These are phyloP conservation scores for Xylariaceae sp. DNA, from an alignment of 2,329 filamentous ascomycete genomes.

Conservation along the genomic window DNA sequence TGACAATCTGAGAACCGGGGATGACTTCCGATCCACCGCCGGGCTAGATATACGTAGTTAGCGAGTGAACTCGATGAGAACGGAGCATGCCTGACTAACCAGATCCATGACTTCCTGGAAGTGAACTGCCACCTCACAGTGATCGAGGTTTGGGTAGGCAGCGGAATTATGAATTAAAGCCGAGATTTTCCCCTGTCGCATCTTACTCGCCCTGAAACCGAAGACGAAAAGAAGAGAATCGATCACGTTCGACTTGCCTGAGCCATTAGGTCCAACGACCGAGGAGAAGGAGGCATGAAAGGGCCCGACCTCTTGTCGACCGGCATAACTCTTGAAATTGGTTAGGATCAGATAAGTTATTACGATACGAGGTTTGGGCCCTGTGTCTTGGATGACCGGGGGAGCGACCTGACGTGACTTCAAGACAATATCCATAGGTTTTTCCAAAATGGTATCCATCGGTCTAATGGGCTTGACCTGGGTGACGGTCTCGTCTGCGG, in stretches of 20 bases:
- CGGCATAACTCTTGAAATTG: conserved; percentile 99
- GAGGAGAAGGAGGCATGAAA: conserved; percentile 98
- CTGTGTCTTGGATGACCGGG: conserved; percentile 71
- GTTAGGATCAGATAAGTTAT: conserved; percentile 89
- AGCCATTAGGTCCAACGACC: conserved; percentile 96
- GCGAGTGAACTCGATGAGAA: background rate
- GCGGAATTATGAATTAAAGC: conserved; percentile 97
- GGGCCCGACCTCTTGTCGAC: conserved; percentile 90
- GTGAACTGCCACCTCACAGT: conserved; percentile 94
- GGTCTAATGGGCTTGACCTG: conserved; percentile 72
- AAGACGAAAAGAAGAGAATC: conserved; percentile 99
- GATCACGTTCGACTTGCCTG: conserved; percentile 98
- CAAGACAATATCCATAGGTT: conserved; percentile 90
- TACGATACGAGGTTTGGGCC: conserved; percentile 83
- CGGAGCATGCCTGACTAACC: conserved; percentile 42
- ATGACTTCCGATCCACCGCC: conserved; percentile 75
- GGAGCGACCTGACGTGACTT: conserved; percentile 76
- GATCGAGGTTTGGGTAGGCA: conserved; percentile 78
- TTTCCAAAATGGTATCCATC: conserved; percentile 78
- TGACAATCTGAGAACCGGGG: conserved; percentile 80
- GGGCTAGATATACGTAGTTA: conserved; percentile 51
- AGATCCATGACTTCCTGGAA: conserved; percentile 95
- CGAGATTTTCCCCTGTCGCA: conserved; percentile 98
- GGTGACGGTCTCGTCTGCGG: conserved; percentile 51
- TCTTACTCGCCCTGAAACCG: conserved; percentile 97